Evolutionary conservation across 805 yeast species (phyloP).

Genomic region (Naumovozyma castellii): DNA sequence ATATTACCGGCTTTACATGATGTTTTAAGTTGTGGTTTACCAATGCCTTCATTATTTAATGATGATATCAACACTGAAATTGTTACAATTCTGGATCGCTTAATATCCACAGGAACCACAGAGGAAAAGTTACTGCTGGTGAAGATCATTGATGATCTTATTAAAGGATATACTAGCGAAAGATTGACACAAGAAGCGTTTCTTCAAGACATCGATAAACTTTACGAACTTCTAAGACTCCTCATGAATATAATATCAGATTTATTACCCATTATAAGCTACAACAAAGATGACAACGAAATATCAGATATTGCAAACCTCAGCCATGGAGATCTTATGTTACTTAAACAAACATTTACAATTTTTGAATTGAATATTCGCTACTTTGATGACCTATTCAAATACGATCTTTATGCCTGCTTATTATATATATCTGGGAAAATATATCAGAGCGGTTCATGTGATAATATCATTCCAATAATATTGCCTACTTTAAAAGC

Average conservation of each 20-base stretch:
- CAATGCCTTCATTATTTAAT: conserved; percentile 51
- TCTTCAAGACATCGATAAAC: conserved; percentile 56
- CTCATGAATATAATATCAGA: conserved; percentile 53
- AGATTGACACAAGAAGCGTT: conserved; percentile 34
- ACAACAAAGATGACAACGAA: conserved; percentile 16
- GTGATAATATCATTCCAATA: conserved; percentile 40
- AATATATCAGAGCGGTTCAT: conserved; percentile 38
- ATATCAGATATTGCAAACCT: neutral
- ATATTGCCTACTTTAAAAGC: conserved; percentile 44
- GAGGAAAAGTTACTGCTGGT: conserved; percentile 41
- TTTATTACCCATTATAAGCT: conserved; percentile 50
- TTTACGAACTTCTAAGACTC: conserved; percentile 72
- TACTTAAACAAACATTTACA: conserved; percentile 41
- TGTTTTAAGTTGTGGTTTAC: conserved; percentile 46
- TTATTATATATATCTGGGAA: conserved; percentile 52
- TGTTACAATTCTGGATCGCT: conserved; percentile 64
- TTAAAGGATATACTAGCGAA: conserved; percentile 31
- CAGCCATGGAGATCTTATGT: conserved; percentile 28
- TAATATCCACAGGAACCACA: conserved; percentile 46
- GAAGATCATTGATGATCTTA: conserved; percentile 50
- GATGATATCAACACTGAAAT: conserved; percentile 66
- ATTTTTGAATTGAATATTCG: conserved; percentile 54
- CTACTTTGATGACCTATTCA: conserved; percentile 58
- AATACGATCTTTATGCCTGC: conserved; percentile 63
- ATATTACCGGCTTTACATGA: conserved; percentile 45